These are phyloP conservation scores for Candida boidinii DNA, from an alignment of 805 yeast genomes.

Conservation along the genomic window DNA sequence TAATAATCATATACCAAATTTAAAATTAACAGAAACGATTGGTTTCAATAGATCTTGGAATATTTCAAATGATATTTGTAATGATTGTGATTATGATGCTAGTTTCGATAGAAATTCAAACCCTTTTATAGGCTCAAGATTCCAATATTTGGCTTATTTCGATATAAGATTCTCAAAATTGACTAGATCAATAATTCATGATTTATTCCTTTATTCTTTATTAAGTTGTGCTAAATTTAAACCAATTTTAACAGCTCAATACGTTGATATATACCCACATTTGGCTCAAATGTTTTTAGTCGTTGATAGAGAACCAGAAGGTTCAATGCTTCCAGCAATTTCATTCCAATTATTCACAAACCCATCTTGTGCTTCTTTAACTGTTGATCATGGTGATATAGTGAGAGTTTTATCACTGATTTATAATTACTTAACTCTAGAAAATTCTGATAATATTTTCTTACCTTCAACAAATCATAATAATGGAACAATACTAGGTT, in stretches of 20 bases:
- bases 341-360: constrained; percentile 87
- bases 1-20: too few species aligned
- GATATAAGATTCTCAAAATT: constrained; percentile 70
- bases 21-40: too few species aligned
- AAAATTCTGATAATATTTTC: constrained; percentile 26
- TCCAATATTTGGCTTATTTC: constrained; percentile 51
- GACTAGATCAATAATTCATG: constrained; percentile 49
- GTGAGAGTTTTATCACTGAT: constrained; percentile 54
- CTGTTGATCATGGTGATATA: constrained; percentile 57
- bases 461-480: constrained; percentile 34
- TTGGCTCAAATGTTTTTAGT: constrained; percentile 61
- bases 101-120: constrained; percentile 1
- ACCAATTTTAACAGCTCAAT: constrained; percentile 60
- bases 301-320: constrained; percentile 83
- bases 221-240: constrained; percentile 53
- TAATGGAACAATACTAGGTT: constrained; percentile 23
- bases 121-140: constrained; percentile 36
- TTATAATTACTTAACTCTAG: constrained; percentile 52
- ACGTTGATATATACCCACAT: constrained; percentile 75
- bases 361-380: constrained; percentile 65
- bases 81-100: constrained; percentile 38
- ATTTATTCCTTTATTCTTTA: constrained; percentile 54
- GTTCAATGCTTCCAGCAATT: constrained; percentile 61
- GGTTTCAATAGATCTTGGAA: constrained; percentile 34
- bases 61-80: constrained; percentile 30